Evolutionary conservation across 2,329 filamentous ascomycete species (phyloP).

Genomic region (Scorias spongiosa): DNA sequence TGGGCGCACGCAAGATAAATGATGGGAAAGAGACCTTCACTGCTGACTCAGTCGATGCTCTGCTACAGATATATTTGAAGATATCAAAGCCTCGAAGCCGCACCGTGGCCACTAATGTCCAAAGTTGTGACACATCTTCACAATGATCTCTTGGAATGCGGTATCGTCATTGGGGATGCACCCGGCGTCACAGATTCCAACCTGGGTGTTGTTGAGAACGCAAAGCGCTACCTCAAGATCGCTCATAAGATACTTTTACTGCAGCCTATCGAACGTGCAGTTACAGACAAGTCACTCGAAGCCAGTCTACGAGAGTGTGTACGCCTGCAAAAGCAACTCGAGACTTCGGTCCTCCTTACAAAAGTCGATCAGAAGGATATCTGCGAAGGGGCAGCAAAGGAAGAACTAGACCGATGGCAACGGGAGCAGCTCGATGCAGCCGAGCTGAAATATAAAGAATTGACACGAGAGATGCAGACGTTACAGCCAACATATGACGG

Average conservation of each 20-base stretch:
- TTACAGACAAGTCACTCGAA: conserved; percentile 1
- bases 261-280: conserved; percentile 3
- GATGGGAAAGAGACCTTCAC: conserved; percentile 1
- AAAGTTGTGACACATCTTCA: conserved; percentile 4
- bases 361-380: conserved; percentile 6
- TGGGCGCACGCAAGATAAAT: background rate
- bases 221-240: conserved; percentile 5
- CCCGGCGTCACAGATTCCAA: conserved; percentile 10
- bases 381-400: background rate
- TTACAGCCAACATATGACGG: background rate
- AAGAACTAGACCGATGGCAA: conserved; percentile 1
- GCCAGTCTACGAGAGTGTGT: conserved; percentile 3
- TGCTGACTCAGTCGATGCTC: conserved; percentile 1
- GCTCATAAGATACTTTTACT: conserved; percentile 6
- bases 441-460: background rate
- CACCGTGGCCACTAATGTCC: conserved; percentile 7
- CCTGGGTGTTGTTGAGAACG: conserved; percentile 5
- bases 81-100: conserved; percentile 1
- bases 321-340: conserved; percentile 5
- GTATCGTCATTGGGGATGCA: conserved; percentile 8
- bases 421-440: conserved; percentile 1
- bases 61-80: conserved; percentile 1
- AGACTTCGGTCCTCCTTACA: conserved; percentile 4
- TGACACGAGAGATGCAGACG: background rate
- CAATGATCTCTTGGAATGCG: conserved; percentile 6